Evolutionary conservation across 2,329 filamentous ascomycete species (phyloP).

Genomic region (Ascosphaera acerosa): DNA sequence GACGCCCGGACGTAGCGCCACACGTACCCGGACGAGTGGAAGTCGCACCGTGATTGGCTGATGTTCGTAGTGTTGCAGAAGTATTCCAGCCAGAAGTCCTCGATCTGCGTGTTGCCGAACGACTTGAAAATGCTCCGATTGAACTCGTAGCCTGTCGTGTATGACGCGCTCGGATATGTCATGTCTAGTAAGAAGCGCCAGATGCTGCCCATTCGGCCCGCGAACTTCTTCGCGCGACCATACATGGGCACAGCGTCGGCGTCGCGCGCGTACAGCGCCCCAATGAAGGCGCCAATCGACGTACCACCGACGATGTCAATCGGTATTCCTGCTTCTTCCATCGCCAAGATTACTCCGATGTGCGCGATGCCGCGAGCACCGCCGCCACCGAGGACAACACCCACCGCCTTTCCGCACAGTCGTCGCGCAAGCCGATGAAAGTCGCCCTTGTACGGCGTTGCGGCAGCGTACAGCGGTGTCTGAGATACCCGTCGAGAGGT

Average conservation of each 20-base stretch:
- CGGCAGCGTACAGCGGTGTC: constrained; percentile 66
- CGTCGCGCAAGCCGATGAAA: constrained; percentile 80
- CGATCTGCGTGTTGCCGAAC: constrained; percentile 88
- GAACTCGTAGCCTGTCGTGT: constrained; percentile 96
- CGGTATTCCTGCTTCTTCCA: constrained; percentile 89
- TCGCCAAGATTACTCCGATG: constrained; percentile 75
- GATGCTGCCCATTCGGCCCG: constrained; percentile 94
- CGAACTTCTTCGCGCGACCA: constrained; percentile 87
- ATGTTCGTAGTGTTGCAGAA: constrained; percentile 99
- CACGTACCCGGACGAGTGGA: constrained; percentile 87
- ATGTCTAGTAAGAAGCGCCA: constrained; percentile 95
- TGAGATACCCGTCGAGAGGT: constrained; percentile 82
- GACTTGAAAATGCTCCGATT: constrained; percentile 98
- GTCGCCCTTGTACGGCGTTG: constrained; percentile 85
- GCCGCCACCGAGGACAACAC: constrained; percentile 77
- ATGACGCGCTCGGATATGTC: constrained; percentile 88
- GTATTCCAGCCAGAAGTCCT: constrained; percentile 96
- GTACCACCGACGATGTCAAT: constrained; percentile 91
- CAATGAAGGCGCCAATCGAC: constrained; percentile 88
- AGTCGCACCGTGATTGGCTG: constrained; percentile 72
- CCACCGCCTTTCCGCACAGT: constrained; percentile 81
- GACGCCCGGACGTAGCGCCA: constrained; percentile 94
- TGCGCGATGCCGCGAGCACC: constrained; percentile 82
- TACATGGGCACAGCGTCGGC: constrained; percentile 95
- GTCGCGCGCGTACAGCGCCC: constrained; percentile 82